Base-by-base conservation (phyloP, 1,284 basidiomycete genomes). In the Heterobasidion occidentale region DNA sequence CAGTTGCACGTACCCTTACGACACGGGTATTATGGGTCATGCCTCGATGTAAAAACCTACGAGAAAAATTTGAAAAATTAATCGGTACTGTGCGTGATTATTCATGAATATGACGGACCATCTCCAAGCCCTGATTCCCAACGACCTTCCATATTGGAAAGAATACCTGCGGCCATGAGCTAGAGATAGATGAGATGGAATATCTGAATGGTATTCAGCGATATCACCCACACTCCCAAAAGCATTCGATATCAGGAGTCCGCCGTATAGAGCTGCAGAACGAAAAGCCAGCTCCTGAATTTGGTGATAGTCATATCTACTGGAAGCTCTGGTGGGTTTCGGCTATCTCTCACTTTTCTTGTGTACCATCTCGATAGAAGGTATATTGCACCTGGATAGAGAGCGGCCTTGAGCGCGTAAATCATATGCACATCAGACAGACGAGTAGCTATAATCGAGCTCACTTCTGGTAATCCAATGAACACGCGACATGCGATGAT, bases 181-280 rank as follows among this genome's bases (percentile, higher is more conserved):
- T 86, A 8, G 44, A 9, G 44, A 46, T 11, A 46, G 11, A 19
- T 19, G 19, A 19, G 19, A 19, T 19, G 1, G 2, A 19, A 11
- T 42, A 15, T 14, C 19, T 19, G 19, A 19, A 2, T 19, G 19
- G 19, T 19, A 19, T 19, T 19, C 1, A 2, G 19, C 19, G 19
- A 19, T 19, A 19, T 19, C 19, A 19, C 82, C 67, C 55, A 86
- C 83, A 55, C 78, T 74, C 46, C 88, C 87, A 65, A 91, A 90
- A 2, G 89, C 88, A 70, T 90, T 90, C 0, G 85, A 86, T 52
- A 90, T 75, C n/a, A 90, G 71, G 3, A 83, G 65, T 15, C 87
- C 88, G 7, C 76, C 76, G 67, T 84, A 89, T 2, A 92, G 75
- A 56, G 90, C 76, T 0, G 86, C 84, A 52, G 83, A 81, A 44